Evolutionary conservation across 306 rosid species (phyloP).

Genomic region (Abrus precatorius): DNA sequence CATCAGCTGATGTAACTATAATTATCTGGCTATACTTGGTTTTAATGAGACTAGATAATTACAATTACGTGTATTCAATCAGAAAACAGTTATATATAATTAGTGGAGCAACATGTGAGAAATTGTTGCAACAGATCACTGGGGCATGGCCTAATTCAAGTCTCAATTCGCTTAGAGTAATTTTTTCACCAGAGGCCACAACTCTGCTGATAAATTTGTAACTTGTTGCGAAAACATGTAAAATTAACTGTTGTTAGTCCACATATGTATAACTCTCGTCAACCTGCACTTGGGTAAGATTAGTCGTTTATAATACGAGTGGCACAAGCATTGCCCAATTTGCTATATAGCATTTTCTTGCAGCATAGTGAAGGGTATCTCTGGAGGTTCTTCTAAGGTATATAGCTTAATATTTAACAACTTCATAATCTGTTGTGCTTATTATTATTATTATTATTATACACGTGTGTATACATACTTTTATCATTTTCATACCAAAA

Average conservation of each 20-base stretch:
- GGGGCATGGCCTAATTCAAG: constrained; percentile 17
- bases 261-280: background rate
- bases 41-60: background rate
- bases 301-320: background rate
- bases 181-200: constrained; percentile 11
- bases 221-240: constrained; percentile 13
- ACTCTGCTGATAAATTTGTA: background rate
- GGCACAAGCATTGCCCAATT: background rate
- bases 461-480: too few relatives aligned
- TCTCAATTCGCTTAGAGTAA: constrained; percentile 3
- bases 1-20: background rate
- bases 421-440: too few relatives aligned
- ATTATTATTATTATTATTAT: too few relatives aligned
- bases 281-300: background rate
- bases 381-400: background rate
- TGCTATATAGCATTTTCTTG: constrained; percentile 8
- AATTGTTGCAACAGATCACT: constrained; percentile 3
- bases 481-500: background rate
- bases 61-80: background rate
- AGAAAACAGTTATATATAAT: constrained; percentile 3
- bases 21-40: background rate
- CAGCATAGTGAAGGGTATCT: background rate
- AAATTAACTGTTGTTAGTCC: background rate
- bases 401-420: background rate
- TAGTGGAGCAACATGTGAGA: constrained; percentile 5